These are phyloP conservation scores for Phoma sp. DNA, from an alignment of 2,329 filamentous ascomycete species.

Conservation along the genomic window DNA sequence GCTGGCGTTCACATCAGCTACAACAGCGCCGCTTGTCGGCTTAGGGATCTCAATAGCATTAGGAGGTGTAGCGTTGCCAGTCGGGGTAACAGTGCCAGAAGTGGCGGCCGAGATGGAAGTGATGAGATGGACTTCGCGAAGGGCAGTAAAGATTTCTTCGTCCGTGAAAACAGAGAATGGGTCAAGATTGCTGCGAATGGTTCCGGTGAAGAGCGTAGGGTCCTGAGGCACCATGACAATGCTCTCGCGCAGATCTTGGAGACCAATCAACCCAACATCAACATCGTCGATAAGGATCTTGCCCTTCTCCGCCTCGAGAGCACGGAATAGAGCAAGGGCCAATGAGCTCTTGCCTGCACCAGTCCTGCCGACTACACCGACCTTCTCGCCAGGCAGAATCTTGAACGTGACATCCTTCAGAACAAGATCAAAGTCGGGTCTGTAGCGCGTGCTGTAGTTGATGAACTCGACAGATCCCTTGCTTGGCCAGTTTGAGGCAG, in stretches of 20 bases:
- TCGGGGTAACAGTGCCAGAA: slow-evolving; percentile 34
- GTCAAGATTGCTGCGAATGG: slow-evolving; percentile 89
- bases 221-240: slow-evolving; percentile 99
- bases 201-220: slow-evolving; percentile 91
- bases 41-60: slow-evolving; percentile 43
- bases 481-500: slow-evolving; percentile 81
- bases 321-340: slow-evolving; percentile 89
- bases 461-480: slow-evolving; percentile 87
- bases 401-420: slow-evolving; percentile 84
- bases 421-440: slow-evolving; percentile 84
- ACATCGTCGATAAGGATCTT: slow-evolving; percentile 89
- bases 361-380: slow-evolving; percentile 93
- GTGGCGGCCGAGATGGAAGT: slow-evolving; percentile 50
- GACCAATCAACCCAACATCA: slow-evolving; percentile 87
- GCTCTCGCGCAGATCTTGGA: slow-evolving; percentile 89
- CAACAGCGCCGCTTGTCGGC: slow-evolving; percentile 32
- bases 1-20: slow-evolving; percentile 35
- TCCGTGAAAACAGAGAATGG: slow-evolving; percentile 90
- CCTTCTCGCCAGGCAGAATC: slow-evolving; percentile 85
- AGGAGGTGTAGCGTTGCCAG: slow-evolving; percentile 25
- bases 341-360: slow-evolving; percentile 97
- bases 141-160: slow-evolving; percentile 84
- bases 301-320: slow-evolving; percentile 87
- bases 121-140: slow-evolving; percentile 89
- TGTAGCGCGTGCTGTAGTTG: slow-evolving; percentile 87